Percentiles rank a stretch among this genome's conserved stretches.
Evolutionary conservation across 106 monocot species (phyloP).

Genomic region (Narthecium ossifragum): DNA sequence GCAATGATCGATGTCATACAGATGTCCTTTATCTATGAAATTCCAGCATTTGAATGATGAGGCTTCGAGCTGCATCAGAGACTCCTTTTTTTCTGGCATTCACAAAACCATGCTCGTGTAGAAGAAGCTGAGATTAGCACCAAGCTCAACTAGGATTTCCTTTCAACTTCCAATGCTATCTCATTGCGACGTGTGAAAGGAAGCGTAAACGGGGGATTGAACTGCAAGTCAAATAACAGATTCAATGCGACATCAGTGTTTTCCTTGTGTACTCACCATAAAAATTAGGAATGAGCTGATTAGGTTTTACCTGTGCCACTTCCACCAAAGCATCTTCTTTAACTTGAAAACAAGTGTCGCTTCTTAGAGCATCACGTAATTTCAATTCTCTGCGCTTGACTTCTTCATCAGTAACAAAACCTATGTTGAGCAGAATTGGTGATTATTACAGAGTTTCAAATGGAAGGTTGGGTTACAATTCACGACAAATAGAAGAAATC

Average conservation of each 20-base stretch:
- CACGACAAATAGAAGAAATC: neutral
- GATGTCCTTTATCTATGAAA: neutral
- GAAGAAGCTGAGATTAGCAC: neutral
- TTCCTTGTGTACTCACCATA: neutral
- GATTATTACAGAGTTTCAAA: too few relatives aligned
- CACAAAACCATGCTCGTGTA: neutral
- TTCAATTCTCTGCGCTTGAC: constrained; percentile 39
- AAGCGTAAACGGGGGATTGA: constrained; percentile 89
- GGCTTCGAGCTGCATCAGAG: neutral
- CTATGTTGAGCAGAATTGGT: too few relatives aligned
- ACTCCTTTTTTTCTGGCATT: neutral
- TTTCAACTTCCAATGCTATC: constrained; percentile 71
- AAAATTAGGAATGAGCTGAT: neutral
- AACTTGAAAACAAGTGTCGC: constrained; percentile 44
- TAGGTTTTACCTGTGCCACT: constrained; percentile 66
- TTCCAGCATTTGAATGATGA: neutral
- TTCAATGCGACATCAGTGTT: neutral
- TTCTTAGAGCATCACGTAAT: constrained; percentile 44
- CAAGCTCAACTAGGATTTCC: constrained; percentile 14
- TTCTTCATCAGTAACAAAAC: constrained; percentile 74
- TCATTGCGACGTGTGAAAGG: constrained; percentile 81
- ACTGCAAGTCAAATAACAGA: constrained; percentile 34
- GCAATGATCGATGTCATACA: neutral
- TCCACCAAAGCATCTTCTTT: constrained; percentile 58
- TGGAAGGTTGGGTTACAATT: too few relatives aligned